phyloP scores from a whole-genome alignment of 2,329 filamentous ascomycete genomes.

The Pyrenochaeta sp. region DNA sequence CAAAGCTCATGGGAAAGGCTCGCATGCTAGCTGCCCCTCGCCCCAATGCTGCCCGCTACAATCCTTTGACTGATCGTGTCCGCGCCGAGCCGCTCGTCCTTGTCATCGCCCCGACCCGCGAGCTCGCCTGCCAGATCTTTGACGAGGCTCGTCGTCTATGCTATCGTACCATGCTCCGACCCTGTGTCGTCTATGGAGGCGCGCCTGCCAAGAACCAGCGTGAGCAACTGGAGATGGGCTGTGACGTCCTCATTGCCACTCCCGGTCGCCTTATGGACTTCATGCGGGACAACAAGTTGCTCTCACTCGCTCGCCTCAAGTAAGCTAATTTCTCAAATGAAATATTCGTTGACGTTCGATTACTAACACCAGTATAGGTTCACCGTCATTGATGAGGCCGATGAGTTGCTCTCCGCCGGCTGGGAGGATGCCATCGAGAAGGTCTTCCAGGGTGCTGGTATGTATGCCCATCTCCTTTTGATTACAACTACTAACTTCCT shows the following conservation, averaged over 20 bases:
- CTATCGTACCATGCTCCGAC: slow-evolving; percentile 93
- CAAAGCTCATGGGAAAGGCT: slow-evolving; percentile 93
- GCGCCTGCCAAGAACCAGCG: slow-evolving; percentile 74
- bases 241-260: slow-evolving; percentile 87
- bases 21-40: slow-evolving; percentile 84
- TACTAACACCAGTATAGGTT: slow-evolving; percentile 19
- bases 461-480: slow-evolving; percentile 40
- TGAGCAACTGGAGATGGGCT: slow-evolving; percentile 78
- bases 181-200: slow-evolving; percentile 88
- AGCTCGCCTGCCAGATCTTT: slow-evolving; percentile 93
- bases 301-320: slow-evolving; percentile 78
- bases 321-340: slow-evolving; percentile 56
- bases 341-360: slow-evolving; percentile 30
- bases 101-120: slow-evolving; percentile 84
- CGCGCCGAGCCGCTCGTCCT: slow-evolving; percentile 88
- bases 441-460: slow-evolving; percentile 83
- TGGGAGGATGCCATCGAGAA: slow-evolving; percentile 79
- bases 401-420: slow-evolving; percentile 83
- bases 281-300: slow-evolving; percentile 71
- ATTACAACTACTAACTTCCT: slow-evolving; percentile 12
- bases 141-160: slow-evolving; percentile 92
- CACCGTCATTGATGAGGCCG: slow-evolving; percentile 79
- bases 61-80: slow-evolving; percentile 60
- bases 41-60: slow-evolving; percentile 68
- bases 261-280: slow-evolving; percentile 88